phyloP scores from a whole-genome alignment of 177 flowering plant species.

The Tripterygium wilfordii region DNA sequence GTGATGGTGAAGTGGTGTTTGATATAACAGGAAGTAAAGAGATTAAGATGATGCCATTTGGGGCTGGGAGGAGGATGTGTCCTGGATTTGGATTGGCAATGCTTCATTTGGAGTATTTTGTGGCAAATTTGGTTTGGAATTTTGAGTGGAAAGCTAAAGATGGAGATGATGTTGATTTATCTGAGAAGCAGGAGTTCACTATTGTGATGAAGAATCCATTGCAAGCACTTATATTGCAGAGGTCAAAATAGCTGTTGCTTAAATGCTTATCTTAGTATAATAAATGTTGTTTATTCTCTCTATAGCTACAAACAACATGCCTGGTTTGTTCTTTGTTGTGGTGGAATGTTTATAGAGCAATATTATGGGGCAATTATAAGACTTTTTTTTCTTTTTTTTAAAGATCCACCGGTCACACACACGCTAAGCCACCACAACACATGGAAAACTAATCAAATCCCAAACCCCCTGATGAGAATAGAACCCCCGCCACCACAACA shows the following conservation, averaged over 20 bases:
- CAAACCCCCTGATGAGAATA: no score
- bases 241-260: not conserved
- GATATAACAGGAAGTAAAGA: constrained; percentile 24
- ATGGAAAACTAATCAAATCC: no score
- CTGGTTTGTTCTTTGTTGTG: no score
- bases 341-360: no score
- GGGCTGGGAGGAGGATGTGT: constrained; percentile 22
- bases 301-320: no score
- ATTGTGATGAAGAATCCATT: constrained; percentile 3
- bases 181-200: constrained; percentile 1
- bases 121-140: constrained; percentile 11
- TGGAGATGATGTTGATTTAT: constrained; percentile 1
- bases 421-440: no score
- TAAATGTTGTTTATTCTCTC: no score
- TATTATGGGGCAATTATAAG: no score
- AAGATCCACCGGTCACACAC: no score
- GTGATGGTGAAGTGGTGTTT: not conserved
- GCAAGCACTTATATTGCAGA: not conserved
- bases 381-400: no score
- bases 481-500: no score
- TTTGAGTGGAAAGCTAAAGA: not conserved
- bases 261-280: no score
- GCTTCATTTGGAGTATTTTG: constrained; percentile 7
- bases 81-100: constrained; percentile 7
- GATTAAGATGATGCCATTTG: constrained; percentile 32